Evolutionary conservation across 495 filamentous ascomycete genomes (phyloP).

Genomic region (Penicillium chermesinum): DNA sequence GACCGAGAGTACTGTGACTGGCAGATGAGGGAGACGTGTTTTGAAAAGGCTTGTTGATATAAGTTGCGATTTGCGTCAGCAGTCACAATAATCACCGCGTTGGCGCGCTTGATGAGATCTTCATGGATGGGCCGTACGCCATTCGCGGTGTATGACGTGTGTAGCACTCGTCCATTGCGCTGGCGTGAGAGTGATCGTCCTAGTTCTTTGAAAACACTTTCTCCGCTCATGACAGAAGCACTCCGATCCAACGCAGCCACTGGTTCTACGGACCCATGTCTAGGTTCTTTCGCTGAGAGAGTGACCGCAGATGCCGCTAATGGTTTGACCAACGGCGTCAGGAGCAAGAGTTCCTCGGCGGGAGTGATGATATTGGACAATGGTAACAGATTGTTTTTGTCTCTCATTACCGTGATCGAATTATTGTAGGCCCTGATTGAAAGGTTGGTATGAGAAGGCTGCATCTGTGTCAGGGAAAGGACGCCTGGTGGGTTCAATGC

Average conservation of each 20-base stretch:
- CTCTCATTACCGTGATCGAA: constrained; percentile 81
- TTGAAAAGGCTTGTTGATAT: constrained; percentile 87
- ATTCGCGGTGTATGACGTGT: constrained; percentile 88
- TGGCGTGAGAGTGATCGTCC: constrained; percentile 77
- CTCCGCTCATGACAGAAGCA: constrained; percentile 74
- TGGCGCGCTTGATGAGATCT: constrained; percentile 79
- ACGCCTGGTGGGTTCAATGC: constrained; percentile 76
- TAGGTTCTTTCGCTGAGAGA: constrained; percentile 46
- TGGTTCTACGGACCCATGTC: constrained; percentile 49
- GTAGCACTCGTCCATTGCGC: constrained; percentile 72
- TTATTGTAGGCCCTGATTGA: constrained; percentile 78
- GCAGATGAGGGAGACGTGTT: constrained; percentile 92
- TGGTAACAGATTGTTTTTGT: constrained; percentile 72
- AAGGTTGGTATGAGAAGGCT: constrained; percentile 69
- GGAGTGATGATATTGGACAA: constrained; percentile 69
- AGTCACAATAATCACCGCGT: constrained; percentile 79
- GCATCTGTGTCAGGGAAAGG: constrained; percentile 64
- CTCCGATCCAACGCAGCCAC: constrained; percentile 52
- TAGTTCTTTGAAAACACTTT: constrained; percentile 80
- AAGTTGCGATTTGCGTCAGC: constrained; percentile 87
- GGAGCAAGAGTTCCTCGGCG: constrained; percentile 75
- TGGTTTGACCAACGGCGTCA: constrained; percentile 83
- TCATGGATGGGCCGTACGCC: constrained; percentile 86
- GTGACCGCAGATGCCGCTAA: constrained; percentile 75
- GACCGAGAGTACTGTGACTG: constrained; percentile 57